Evolutionary conservation across 2,329 filamentous ascomycete species (phyloP).

Genomic region (Corinectria fuckeliana): DNA sequence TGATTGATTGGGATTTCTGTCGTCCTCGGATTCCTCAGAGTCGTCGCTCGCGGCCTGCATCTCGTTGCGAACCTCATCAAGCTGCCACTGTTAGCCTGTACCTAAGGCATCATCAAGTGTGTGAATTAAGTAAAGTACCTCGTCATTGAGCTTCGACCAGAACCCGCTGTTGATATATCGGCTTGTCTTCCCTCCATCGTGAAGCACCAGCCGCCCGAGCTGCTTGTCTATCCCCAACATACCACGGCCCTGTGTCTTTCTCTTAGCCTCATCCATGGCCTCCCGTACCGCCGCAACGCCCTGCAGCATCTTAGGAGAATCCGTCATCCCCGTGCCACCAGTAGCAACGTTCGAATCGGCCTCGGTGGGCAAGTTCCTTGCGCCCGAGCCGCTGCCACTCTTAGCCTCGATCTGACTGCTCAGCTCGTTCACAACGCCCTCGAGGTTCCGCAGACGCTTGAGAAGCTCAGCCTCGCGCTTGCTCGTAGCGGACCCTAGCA

Average conservation of each 20-base stretch:
- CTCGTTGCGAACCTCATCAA: conserved; percentile 18
- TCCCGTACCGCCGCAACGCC: not conserved
- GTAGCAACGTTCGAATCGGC: no score
- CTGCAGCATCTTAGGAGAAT: not conserved
- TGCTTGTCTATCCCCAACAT: not conserved
- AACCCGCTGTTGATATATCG: conserved; percentile 79
- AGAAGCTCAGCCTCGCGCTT: not conserved
- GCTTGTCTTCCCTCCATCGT: conserved; percentile 70
- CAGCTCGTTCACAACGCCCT: not conserved
- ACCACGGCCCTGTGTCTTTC: not conserved
- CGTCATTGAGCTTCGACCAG: conserved; percentile 76
- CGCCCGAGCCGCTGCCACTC: no score
- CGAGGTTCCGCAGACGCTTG: not conserved
- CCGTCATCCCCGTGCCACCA: no score
- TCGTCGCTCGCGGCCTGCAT: conserved; percentile 25
- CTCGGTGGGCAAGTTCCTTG: not conserved
- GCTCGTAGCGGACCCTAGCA: not conserved
- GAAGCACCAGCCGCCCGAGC: conserved; percentile 68
- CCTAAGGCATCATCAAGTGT: not conserved
- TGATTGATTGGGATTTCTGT: conserved; percentile 28
- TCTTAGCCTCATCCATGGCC: not conserved
- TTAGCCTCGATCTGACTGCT: not conserved
- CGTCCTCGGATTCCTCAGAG: conserved; percentile 16
- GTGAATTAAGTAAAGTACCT: conserved; percentile 53
- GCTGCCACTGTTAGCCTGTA: not conserved